A percentile compares a stretch with the other conserved stretches of the same genome.
Conservation (phyloP, 1,139 yeast species). For the Casaregolazyma suthepensis region DNA sequence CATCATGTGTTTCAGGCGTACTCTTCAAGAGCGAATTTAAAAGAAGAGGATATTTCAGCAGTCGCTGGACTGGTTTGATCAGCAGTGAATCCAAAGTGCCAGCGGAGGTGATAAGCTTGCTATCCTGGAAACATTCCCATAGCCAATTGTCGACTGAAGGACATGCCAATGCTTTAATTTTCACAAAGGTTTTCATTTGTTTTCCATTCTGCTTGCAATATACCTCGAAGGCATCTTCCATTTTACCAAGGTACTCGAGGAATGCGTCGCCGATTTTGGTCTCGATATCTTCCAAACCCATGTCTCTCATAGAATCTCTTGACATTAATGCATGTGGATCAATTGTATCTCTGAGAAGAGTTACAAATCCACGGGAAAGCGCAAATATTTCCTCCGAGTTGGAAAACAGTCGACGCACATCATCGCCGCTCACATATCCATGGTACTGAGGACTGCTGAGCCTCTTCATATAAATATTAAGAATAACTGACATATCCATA, state of each 20-base stretch:
- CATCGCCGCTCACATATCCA: constrained; percentile 27
- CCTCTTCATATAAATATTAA: constrained; percentile 26
- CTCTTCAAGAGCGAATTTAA: constrained; percentile 26
- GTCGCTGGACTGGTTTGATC: constrained; percentile 40
- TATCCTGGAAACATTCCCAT: constrained; percentile 24
- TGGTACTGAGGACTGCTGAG: constrained; percentile 24
- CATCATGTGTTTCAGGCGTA: constrained; percentile 30
- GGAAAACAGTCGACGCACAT: constrained; percentile 27
- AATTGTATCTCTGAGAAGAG: constrained; percentile 22
- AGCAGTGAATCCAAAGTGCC: constrained; percentile 38
- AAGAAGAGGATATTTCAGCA: constrained; percentile 38
- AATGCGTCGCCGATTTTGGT: constrained; percentile 32
- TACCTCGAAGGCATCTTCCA: constrained; percentile 29
- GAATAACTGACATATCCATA: constrained; percentile 32
- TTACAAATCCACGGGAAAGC: constrained; percentile 26
- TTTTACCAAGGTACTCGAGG: constrained; percentile 27
- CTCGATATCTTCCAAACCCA: constrained; percentile 24
- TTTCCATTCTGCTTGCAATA: constrained; percentile 30
- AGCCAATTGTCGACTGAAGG: constrained; percentile 32
- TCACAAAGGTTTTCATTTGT: constrained; percentile 30
- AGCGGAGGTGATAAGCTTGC: constrained; percentile 31
- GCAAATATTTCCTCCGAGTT: constrained; percentile 29
- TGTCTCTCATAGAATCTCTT: constrained; percentile 10
- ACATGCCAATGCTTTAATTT: constrained; percentile 23
- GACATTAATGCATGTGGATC: constrained; percentile 24